Evolutionary conservation across 1,139 yeast genomes (phyloP), one percentile per base, ranked within the genome.

Genomic region (Magnusiomyces starmeri): DNA sequence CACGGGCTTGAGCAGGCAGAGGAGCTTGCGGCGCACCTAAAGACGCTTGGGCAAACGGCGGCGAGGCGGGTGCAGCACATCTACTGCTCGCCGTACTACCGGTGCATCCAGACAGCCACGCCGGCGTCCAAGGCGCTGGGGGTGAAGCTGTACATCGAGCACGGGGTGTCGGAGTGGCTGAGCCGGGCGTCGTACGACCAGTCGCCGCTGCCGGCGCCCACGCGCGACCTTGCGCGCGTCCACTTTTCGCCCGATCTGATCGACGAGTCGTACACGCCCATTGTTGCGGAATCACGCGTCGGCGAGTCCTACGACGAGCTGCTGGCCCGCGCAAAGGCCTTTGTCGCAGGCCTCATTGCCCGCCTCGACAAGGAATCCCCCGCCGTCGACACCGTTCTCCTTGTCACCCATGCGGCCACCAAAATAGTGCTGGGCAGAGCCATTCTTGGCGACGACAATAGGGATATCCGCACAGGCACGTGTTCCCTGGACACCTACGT

Each of bases 361-460:
- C 67, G 66, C 27, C 73, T 84, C 53, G 83, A 82, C 57, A 57
- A 62, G 14, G 71, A 74, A 57, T 74, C 72, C 60, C 87, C 89
- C 2, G 72, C 80, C 4, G 65, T 77, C 21, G 76, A 79, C 42
- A 73, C 77, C 1, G 69, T 87, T 8, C 64, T 87, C 46, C 70
- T 87, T 12, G 78, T 85, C 39, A 81, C 92, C 8, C 96, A 87
- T 65, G 96, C 95, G 1, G 95, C 96, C 6, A 77, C 90, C 6
- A 84, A 84, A 62, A 85, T 85, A 53, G 87, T 89, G 0, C 70
- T 87, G 25, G 95, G 95, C 1, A 75, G 85, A 74, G 78, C 83
- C 1, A 70, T 87, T 35, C 65, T 82, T 59, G 79, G 78, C 1
- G 74, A 74, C 51, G 59, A 66, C 2, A 67, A 72, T 45, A 79